Base-by-base conservation (phyloP, 1,284 basidiomycete genomes). In the Heterobasidion parviporum region DNA sequence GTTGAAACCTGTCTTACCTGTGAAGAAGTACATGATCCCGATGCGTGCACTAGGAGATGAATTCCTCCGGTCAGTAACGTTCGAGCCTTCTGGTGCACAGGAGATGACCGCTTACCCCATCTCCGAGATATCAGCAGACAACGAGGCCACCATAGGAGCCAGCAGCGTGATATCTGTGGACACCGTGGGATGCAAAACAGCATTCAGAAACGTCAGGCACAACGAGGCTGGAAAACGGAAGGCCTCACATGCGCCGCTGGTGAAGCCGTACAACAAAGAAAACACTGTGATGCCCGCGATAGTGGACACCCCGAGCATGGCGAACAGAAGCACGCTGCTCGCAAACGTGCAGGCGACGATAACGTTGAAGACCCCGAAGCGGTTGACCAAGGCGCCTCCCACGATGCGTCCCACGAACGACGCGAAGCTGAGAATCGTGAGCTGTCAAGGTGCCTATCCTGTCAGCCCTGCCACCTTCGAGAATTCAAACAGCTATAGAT, bases 381-480 rank as follows among this genome's bases (percentile, higher is more conserved):
- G 53, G 18, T 65, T 58, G 2, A 64, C 64, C 15, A 71, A 44
- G 35, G 71, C 56, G 2, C 67, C 66, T 5, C 70, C 61, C n/a
- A 59, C 55, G 2, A 68, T 54, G 7, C 70, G 63, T 2, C 70
- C 70, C 8, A 67, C 20, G 50, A 68, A 60, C 16, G 61, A 64
- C 3, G 64, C 57, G 8, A 58, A 63, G 61, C 68, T 72, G 57
- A 70, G 58, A 38, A 72, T 68, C 5, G 68, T 66, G 18, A 71
- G 64, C 70, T 70, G 26, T 26, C 1, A 26, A 54, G 16, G 44
- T 18, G 38, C 38, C 10, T 41, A 41, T 2, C 26, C 26, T 26
- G 26, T 26, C 26, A 26, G 26, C 26, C 26, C 26, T 26, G 26
- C 26, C 16, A 3, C 52, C 5, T 44, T 15, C 26, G 16, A 34